Conservation (phyloP, 768 basidiomycete species). For the Tricholoma furcatifolium region DNA sequence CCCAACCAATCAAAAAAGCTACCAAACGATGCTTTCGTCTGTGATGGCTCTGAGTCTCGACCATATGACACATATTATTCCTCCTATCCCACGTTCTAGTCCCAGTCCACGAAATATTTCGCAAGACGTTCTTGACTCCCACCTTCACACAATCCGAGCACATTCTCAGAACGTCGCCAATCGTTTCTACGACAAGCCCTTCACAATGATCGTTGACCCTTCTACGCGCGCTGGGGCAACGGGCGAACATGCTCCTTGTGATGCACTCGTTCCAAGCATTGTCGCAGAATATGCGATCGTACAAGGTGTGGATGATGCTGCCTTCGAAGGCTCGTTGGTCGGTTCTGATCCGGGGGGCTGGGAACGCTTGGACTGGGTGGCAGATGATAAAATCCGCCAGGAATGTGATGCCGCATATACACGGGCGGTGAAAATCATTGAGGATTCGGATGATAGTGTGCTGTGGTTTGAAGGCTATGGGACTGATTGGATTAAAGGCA, state of each 20-base stretch:
- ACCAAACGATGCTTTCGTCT: slow-evolving; percentile 68
- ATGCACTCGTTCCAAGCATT: slow-evolving; percentile 87
- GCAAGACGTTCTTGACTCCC: slow-evolving; percentile 55
- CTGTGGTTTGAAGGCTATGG: slow-evolving; percentile 85
- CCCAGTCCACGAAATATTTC: slow-evolving; percentile 30
- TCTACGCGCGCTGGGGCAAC: slow-evolving; percentile 82
- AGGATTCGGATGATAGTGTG: slow-evolving; percentile 82
- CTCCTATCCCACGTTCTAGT: slow-evolving; percentile 23
- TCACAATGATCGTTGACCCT: slow-evolving; percentile 80
- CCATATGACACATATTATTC: slow-evolving; percentile 52
- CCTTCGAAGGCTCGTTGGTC: slow-evolving; percentile 30
- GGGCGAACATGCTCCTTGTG: slow-evolving; percentile 90
- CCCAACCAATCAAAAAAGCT: slow-evolving; percentile 55
- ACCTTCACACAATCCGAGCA: slow-evolving; percentile 71
- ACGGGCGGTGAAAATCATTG: slow-evolving; percentile 57
- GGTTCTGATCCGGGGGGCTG: slow-evolving; percentile 34
- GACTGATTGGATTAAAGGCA: slow-evolving; percentile 78
- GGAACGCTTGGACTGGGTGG: slow-evolving; percentile 73
- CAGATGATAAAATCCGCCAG: slow-evolving; percentile 53
- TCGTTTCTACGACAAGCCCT: slow-evolving; percentile 89
- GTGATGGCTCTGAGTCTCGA: slow-evolving; percentile 84
- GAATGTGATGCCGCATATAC: slow-evolving; percentile 60
- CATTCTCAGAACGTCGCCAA: slow-evolving; percentile 64
- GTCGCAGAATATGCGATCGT: slow-evolving; percentile 81
- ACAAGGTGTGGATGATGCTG: slow-evolving; percentile 55